phyloP scores from a whole-genome alignment of 2,329 filamentous ascomycete species.

The Paraphoma sp. region DNA sequence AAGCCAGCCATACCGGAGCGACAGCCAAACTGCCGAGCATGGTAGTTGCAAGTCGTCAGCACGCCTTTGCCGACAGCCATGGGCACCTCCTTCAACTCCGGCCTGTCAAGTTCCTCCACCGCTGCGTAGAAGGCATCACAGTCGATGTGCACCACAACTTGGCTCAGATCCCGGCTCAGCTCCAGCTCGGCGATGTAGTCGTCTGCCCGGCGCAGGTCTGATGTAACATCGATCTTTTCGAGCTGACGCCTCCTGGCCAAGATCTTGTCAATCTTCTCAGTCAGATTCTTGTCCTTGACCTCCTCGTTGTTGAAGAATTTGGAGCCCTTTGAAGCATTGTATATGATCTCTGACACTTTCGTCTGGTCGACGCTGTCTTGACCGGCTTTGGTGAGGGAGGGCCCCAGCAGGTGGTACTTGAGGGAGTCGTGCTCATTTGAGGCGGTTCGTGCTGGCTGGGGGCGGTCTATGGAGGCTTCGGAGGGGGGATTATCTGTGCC shows the following conservation, averaged over 20 bases:
- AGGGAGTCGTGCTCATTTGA: slow-evolving; percentile 66
- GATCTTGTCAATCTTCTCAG: slow-evolving; percentile 83
- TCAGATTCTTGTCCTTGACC: slow-evolving; percentile 78
- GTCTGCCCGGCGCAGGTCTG: slow-evolving; percentile 78
- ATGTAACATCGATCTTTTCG: slow-evolving; percentile 75
- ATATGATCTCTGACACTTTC: slow-evolving; percentile 96
- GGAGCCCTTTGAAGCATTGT: slow-evolving; percentile 93
- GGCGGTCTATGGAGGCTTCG: slow-evolving; percentile 13
- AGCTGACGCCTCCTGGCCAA: slow-evolving; percentile 76
- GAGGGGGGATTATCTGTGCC: not conserved
- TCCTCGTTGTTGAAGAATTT: slow-evolving; percentile 97
- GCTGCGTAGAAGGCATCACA: slow-evolving; percentile 98
- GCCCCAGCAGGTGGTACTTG: slow-evolving; percentile 89
- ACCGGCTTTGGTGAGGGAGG: slow-evolving; percentile 90
- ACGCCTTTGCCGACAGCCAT: slow-evolving; percentile 87
- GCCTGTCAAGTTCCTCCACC: slow-evolving; percentile 77
- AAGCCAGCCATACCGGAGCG: slow-evolving; percentile 96
- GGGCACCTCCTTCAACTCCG: slow-evolving; percentile 83
- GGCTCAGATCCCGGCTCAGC: slow-evolving; percentile 77
- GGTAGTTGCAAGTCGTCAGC: slow-evolving; percentile 81
- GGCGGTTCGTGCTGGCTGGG: slow-evolving; percentile 20
- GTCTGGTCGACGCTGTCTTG: slow-evolving; percentile 92
- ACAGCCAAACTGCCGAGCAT: slow-evolving; percentile 87
- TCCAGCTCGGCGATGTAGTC: slow-evolving; percentile 83
- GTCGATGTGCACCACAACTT: slow-evolving; percentile 88